These are phyloP conservation scores for Chionographis japonica DNA, from an alignment of 106 monocot species.

Conservation along the genomic window DNA sequence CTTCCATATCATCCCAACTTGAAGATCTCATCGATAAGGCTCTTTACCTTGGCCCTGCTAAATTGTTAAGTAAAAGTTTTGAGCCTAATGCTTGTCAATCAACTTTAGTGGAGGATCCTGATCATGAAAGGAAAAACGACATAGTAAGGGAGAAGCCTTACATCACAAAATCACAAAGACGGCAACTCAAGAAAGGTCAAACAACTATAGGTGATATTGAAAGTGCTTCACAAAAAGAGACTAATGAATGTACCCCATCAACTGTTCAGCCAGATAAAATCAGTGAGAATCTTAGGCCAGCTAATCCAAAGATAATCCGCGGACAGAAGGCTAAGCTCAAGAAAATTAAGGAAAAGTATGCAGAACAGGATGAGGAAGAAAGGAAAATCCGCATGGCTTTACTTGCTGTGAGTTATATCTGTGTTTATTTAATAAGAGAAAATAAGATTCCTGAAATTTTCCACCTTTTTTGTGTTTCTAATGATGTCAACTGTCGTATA, in stretches of 20 bases:
- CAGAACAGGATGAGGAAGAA: constrained; percentile 98
- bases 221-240: constrained; percentile 23
- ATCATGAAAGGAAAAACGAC: constrained; percentile 31
- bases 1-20: constrained; percentile 59
- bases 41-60: constrained; percentile 78
- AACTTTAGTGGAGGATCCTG: constrained; percentile 20
- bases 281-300: constrained; percentile 22
- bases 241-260: constrained; percentile 9
- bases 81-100: constrained; percentile 21
- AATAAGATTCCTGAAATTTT: neutral
- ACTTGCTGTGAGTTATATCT: constrained; percentile 58
- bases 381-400: constrained; percentile 91
- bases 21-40: constrained; percentile 81
- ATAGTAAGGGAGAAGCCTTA: constrained; percentile 67
- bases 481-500: constrained; percentile 3
- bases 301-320: constrained; percentile 51
- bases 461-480: constrained; percentile 1
- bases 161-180: constrained; percentile 82
- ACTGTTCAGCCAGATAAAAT: constrained; percentile 20
- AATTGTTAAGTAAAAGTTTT: constrained; percentile 27
- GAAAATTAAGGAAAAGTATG: constrained; percentile 98
- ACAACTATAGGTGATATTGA: constrained; percentile 18
- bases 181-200: constrained; percentile 74
- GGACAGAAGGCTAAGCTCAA: constrained; percentile 88
- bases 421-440: neutral